Base-by-base conservation (phyloP, 148 eudicot species). In the Dianthus caryophyllus region DNA sequence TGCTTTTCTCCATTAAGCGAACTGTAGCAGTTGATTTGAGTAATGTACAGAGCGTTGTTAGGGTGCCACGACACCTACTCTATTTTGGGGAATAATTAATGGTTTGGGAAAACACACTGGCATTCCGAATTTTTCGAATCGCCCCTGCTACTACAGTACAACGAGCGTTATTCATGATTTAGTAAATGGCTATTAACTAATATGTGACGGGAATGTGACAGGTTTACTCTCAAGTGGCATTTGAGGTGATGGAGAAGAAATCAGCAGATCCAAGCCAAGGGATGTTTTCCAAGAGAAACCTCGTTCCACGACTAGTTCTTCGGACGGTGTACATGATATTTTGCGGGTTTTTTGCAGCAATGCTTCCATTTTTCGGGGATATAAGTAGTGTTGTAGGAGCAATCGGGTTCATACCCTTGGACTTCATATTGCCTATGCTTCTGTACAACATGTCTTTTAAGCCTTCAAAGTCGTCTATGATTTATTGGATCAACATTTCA, bases 201-300 rank as follows among this genome's bases (percentile, higher is more conserved):
- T 63, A 13, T 39, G 11, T 52, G 26, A 38, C 10, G 29, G 17
- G 10, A 16, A 43, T 31, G 18, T 43, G 61, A 39, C 81, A 93
- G 98, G 90, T 93, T 12, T 94, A 94, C 71, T 88, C 98, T 16
- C 98, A 94, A 88, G 98, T 94, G 43, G 95, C 96, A 4, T 94
- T 86, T 26, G 98, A 94, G 80, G 82, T 94, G 15, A 86, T 94
- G 90, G 98, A 94, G 77, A 86, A 83, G 83, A 88, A 86, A 72
- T 87, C 97, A 47, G 90, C 98, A 0, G 97, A 90, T 77, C 75
- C 77, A 75, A 80, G 61, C 9, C 80, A 85, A 75, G 91, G 90
- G 59, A 62, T 84, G 62, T 94, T 94, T 82, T 90, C 98, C 5
- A 90, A 70, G 74, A 72, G 98, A 67, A 94, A 94, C 80, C 76